Evolutionary conservation across 805 yeast species (phyloP).

Genomic region (Metschnikowia reukaufii): DNA sequence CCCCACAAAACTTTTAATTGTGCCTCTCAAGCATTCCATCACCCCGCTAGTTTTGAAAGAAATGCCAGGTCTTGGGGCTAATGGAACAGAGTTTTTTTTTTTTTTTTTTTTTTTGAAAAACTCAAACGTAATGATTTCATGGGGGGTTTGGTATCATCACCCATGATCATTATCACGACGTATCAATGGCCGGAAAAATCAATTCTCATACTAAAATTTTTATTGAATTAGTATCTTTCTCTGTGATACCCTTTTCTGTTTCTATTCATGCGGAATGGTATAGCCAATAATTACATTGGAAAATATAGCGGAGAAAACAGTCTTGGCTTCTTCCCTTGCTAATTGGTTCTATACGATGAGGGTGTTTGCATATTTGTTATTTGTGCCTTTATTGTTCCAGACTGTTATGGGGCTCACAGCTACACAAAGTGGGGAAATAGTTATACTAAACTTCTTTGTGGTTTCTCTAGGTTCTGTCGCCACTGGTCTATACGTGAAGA

Average conservation of each 20-base stretch:
- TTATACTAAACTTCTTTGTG: conserved; percentile 67
- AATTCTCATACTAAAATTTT: conserved; percentile 48
- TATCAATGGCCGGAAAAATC: conserved; percentile 64
- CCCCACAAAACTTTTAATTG: conserved; percentile 29
- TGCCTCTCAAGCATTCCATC: conserved; percentile 72
- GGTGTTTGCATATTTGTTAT: conserved; percentile 61
- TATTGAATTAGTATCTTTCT: conserved; percentile 28
- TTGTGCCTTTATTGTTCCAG: conserved; percentile 66
- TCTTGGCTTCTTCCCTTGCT: conserved; percentile 62
- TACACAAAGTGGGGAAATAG: conserved; percentile 56
- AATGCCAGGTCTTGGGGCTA: conserved; percentile 54
- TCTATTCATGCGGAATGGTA: conserved; percentile 55
- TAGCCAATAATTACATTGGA: conserved; percentile 64
- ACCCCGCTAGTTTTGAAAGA: conserved; percentile 86
- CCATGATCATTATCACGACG: conserved; percentile 62
- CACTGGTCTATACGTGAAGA: conserved; percentile 65
- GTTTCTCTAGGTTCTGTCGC: conserved; percentile 65
- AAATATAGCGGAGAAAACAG: conserved; percentile 58
- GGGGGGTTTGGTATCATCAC: conserved; percentile 49
- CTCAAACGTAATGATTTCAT: conserved; percentile 47
- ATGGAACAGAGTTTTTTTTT: conserved; percentile 46
- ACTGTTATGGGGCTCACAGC: conserved; percentile 54
- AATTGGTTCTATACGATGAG: conserved; percentile 74
- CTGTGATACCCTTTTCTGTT: conserved; percentile 33
- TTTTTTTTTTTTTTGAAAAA: too few relatives aligned